Evolutionary conservation across 371 early-diverging fungal species (phyloP), one percentile per base, ranked within the genome.

Genomic region (Batrachochytrium dendrobatidis): DNA sequence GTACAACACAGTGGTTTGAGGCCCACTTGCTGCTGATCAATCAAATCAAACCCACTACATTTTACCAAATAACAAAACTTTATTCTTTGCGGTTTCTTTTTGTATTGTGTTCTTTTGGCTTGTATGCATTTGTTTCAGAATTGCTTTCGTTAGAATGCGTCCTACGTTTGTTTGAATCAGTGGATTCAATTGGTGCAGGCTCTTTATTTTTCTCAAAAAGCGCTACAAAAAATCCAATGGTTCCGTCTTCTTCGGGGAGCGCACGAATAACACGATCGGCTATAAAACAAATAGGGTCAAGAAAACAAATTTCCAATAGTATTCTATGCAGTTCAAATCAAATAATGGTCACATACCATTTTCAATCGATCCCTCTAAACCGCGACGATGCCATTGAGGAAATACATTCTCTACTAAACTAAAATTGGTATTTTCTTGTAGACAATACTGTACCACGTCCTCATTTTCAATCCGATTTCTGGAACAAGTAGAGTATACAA

Each of bases 401-500:
- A 77, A 70, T 17, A 57, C 63, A n/a, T 55, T 48, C 18, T 55
- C 45, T 22, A 55, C 66, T 3, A 72, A 52, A 28, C 17, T 39
- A 62, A 73, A 75, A 15, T 64, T 53, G 8, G 24, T 32, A 28
- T 71, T 63, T 5, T 24, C 33, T 8, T 10, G 52, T 32, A 77
- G 56, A 0, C 65, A 69, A 15, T 58, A 29, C 45, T 58, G 35
- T 1, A 99, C 95, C 0, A 99, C 99, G 30, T 86, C 86, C 68
- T 99, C 99, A 72, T 99, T 98, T 67, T 99, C 99, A 72, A 88
- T 84, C 4, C 79, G 79, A 62, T 98, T 91, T 39, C 92, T 82
- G 0, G 99, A 99, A 69, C 99, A 99, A 3, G 99, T 98, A 33
- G 99, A 99, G 73, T 99, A 99, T 1, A 89, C 86, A 12, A 99